Conservation (phyloP, 192 early-diverging fungal species). For the Coemansia sp. region DNA sequence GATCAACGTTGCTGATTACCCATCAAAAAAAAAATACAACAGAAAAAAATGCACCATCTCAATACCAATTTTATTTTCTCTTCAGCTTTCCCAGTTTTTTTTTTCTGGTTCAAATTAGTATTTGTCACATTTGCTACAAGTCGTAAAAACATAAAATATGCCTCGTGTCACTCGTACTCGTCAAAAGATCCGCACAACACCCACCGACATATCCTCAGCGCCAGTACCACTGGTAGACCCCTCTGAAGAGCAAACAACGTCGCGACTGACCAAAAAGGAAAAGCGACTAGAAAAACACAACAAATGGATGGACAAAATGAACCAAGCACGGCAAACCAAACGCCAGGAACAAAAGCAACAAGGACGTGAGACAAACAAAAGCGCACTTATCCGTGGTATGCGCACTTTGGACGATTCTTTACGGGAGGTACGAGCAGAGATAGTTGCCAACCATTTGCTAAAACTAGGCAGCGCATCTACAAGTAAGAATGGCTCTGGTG, state of each 20-base stretch:
- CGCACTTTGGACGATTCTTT: slow-evolving; percentile 47
- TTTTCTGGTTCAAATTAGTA: no score
- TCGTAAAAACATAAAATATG: slow-evolving; percentile 7
- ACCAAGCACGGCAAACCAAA: slow-evolving; percentile 53
- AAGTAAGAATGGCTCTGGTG: not conserved
- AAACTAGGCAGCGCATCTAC: slow-evolving; percentile 4
- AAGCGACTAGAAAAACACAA: slow-evolving; percentile 62
- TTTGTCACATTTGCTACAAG: no score
- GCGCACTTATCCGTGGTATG: slow-evolving; percentile 59
- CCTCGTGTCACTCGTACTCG: slow-evolving; percentile 27
- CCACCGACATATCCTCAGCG: slow-evolving; percentile 22
- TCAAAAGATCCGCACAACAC: slow-evolving; percentile 32
- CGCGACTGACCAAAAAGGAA: slow-evolving; percentile 45
- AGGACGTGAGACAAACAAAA: slow-evolving; percentile 49
- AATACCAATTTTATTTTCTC: no score
- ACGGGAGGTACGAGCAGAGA: slow-evolving; percentile 28
- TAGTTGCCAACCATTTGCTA: slow-evolving; percentile 21
- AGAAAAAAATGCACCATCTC: no score
- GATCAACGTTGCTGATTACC: no score
- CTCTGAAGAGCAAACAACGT: not conserved
- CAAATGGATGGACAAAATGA: slow-evolving; percentile 67
- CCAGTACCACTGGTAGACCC: slow-evolving; percentile 10
- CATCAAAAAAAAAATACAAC: no score
- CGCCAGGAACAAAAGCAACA: slow-evolving; percentile 52
- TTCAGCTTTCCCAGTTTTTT: no score